Evolutionary conservation across 495 filamentous ascomycete species (phyloP).

Genomic region (Tuber indicum): DNA sequence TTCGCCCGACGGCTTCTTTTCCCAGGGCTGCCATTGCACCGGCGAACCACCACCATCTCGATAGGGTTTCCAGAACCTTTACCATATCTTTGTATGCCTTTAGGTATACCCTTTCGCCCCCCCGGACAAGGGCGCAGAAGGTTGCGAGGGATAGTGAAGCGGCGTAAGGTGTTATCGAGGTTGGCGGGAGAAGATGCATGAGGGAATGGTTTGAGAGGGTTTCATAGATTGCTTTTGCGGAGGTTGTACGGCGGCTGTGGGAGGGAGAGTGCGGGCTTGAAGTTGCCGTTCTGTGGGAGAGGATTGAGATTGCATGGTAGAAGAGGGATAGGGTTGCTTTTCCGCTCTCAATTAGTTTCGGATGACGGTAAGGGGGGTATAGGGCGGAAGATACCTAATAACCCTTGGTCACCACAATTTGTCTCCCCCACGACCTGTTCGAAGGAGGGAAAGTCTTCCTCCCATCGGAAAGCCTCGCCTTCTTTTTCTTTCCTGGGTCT

Average conservation of each 20-base stretch:
- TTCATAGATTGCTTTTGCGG: not conserved
- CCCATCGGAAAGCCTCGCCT: slow-evolving; percentile 8
- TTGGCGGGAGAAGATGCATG: slow-evolving; percentile 21
- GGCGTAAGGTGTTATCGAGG: slow-evolving; percentile 35
- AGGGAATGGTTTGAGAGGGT: slow-evolving; percentile 10
- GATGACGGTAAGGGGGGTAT: not conserved
- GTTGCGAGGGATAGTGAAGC: slow-evolving; percentile 35
- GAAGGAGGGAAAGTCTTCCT: slow-evolving; percentile 22
- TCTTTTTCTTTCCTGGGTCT: slow-evolving; percentile 28
- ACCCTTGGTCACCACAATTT: not conserved
- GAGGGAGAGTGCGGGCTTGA: slow-evolving; percentile 19
- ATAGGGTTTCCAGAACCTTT: slow-evolving; percentile 21
- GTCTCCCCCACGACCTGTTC: slow-evolving; percentile 13
- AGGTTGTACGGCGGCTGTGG: slow-evolving; percentile 16
- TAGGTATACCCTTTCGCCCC: slow-evolving; percentile 19
- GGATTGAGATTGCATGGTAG: slow-evolving; percentile 38
- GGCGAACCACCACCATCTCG: slow-evolving; percentile 38
- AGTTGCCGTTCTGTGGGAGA: slow-evolving; percentile 33
- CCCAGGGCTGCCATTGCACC: slow-evolving; percentile 38
- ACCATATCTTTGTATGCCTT: slow-evolving; percentile 22
- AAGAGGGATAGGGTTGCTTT: slow-evolving; percentile 28
- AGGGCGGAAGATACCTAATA: not conserved
- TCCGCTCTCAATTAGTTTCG: slow-evolving; percentile 13
- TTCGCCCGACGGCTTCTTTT: slow-evolving; percentile 24
- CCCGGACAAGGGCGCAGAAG: slow-evolving; percentile 31